Evolutionary conservation across 2,329 filamentous ascomycete genomes (phyloP).

Genomic region (Geosmithia morbida): DNA sequence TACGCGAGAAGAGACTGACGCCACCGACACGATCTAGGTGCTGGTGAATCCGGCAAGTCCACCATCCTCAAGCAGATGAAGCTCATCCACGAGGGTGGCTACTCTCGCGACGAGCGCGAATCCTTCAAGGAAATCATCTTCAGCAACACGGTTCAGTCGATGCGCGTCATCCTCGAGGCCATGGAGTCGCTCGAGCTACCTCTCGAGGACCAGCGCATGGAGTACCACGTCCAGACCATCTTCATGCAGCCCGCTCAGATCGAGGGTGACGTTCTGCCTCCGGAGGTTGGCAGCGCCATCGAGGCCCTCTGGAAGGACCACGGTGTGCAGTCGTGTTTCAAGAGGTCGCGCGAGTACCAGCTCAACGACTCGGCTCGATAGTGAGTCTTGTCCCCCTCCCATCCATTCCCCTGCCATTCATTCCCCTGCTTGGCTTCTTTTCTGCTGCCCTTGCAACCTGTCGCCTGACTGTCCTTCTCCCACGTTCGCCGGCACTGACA

Average conservation of each 20-base stretch:
- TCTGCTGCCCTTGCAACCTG: background rate
- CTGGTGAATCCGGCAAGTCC: conserved; percentile 89
- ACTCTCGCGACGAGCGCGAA: conserved; percentile 75
- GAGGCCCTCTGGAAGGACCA: conserved; percentile 86
- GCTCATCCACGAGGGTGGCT: conserved; percentile 97
- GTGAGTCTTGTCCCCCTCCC: conserved; percentile 51
- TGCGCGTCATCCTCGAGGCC: conserved; percentile 54
- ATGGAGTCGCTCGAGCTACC: conserved; percentile 64
- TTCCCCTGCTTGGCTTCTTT: too few species aligned
- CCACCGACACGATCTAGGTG: conserved; percentile 40
- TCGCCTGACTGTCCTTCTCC: background rate
- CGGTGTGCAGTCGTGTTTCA: conserved; percentile 90
- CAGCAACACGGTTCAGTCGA: conserved; percentile 56
- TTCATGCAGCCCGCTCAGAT: conserved; percentile 98
- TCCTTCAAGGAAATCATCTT: conserved; percentile 60
- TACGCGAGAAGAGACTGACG: too few species aligned
- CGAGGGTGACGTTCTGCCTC: conserved; percentile 85
- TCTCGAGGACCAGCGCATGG: conserved; percentile 79
- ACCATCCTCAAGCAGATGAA: conserved; percentile 99
- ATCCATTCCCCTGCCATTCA: background rate
- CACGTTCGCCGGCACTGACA: conserved; percentile 15
- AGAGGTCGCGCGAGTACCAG: conserved; percentile 89
- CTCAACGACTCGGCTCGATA: conserved; percentile 94
- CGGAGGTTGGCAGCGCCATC: conserved; percentile 86
- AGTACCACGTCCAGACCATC: conserved; percentile 96